Evolutionary conservation across 495 filamentous ascomycete species (phyloP).

Genomic region (Letharia lupina): DNA sequence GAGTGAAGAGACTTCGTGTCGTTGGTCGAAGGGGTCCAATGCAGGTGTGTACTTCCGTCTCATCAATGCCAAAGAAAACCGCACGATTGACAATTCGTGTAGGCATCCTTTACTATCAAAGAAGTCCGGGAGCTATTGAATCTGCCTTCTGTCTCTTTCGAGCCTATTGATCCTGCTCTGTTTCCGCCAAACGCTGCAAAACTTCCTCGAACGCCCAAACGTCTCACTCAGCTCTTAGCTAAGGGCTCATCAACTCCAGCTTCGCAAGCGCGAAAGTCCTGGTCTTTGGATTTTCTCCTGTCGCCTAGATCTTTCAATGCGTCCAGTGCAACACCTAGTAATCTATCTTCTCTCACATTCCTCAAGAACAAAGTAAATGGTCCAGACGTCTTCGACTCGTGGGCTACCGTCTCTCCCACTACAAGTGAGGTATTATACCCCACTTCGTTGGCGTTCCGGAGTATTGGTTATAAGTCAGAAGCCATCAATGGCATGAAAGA

Average conservation of each 20-base stretch:
- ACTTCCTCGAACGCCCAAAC: constrained; percentile 63
- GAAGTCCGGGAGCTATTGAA: constrained; percentile 81
- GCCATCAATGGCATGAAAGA: constrained; percentile 66
- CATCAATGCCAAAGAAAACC: not conserved
- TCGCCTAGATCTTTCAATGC: constrained; percentile 62
- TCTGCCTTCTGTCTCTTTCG: constrained; percentile 63
- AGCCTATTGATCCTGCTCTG: constrained; percentile 54
- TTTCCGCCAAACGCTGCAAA: constrained; percentile 50
- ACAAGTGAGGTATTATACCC: constrained; percentile 49
- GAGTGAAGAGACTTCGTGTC: constrained; percentile 69
- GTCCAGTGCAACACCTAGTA: constrained; percentile 33
- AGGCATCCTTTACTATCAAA: constrained; percentile 91
- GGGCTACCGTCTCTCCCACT: constrained; percentile 36
- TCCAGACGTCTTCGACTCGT: constrained; percentile 38
- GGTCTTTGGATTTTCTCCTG: constrained; percentile 77
- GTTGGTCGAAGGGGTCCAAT: constrained; percentile 81
- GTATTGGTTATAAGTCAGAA: constrained; percentile 83
- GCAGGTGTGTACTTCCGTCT: constrained; percentile 46
- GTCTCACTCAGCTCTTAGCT: constrained; percentile 68
- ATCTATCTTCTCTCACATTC: constrained; percentile 56
- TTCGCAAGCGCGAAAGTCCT: constrained; percentile 49
- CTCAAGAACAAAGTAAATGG: constrained; percentile 49
- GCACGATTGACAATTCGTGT: constrained; percentile 13
- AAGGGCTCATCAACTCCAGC: constrained; percentile 56
- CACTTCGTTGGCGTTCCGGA: constrained; percentile 70